Conservation (phyloP, 2,329 filamentous ascomycete genomes). For the Albifimbria verrucaria region DNA sequence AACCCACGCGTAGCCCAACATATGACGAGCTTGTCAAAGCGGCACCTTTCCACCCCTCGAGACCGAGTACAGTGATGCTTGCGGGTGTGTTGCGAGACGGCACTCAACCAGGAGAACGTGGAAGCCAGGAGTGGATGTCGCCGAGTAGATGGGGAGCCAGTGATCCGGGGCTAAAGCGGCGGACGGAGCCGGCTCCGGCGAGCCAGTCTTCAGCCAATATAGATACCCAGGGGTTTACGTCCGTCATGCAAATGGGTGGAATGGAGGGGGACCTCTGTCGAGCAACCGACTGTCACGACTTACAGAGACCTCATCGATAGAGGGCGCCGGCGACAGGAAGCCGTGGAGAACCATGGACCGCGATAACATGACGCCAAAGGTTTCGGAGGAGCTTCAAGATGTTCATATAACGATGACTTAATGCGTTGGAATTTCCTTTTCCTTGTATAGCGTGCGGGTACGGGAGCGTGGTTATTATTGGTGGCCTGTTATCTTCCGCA, state of each 20-base stretch:
- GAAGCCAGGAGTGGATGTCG: slow-evolving; percentile 16
- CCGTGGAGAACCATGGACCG: not conserved
- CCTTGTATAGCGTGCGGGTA: not conserved
- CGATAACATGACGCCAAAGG: slow-evolving; percentile 15
- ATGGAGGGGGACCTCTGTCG: not conserved
- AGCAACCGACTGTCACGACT: not conserved
- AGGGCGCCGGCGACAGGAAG: slow-evolving; percentile 6
- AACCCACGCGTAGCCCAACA: slow-evolving; percentile 23
- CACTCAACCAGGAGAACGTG: slow-evolving; percentile 16
- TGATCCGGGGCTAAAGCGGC: not conserved
- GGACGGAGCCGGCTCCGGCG: not conserved
- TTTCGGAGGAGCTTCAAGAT: slow-evolving; percentile 22
- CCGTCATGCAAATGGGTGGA: too few relatives aligned
- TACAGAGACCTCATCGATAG: not conserved
- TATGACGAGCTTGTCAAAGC: slow-evolving; percentile 31
- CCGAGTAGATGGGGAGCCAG: slow-evolving; percentile 21
- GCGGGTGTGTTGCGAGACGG: slow-evolving; percentile 10
- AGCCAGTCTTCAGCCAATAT: not conserved
- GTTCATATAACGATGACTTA: slow-evolving; percentile 17
- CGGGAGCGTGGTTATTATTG: not conserved
- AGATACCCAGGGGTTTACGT: not conserved
- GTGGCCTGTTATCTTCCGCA: not conserved
- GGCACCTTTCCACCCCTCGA: slow-evolving; percentile 36
- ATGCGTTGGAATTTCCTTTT: too few relatives aligned
- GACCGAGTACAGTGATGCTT: slow-evolving; percentile 18